Evolutionary conservation across 139 green algal genomes (phyloP), one percentile per base, ranked within the genome.

Genomic region (Picochlorum sp.): DNA sequence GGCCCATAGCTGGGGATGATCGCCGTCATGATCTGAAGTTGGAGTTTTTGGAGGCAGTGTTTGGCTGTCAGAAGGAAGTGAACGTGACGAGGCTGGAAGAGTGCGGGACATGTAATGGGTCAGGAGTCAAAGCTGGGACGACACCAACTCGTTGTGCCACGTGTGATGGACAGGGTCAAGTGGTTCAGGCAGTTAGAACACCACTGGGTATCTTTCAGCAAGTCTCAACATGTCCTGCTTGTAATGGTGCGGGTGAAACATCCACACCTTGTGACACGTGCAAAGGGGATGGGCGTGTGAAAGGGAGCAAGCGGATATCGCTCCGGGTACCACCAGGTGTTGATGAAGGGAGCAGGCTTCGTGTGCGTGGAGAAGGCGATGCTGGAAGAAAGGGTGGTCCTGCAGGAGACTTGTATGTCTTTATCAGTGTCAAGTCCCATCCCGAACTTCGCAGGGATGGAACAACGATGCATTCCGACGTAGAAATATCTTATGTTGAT

Each of bases 201-300:
- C 93, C 93, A 2, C 77, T 98, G 44, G 93, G 92, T 28, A 79
- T 72, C 14, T 96, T 97, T 70, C 90, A 97, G 73, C 81, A 89
- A 70, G 79, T 94, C 33, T 66, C 72, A 3, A 69, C 68, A 8
- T 96, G 89, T 72, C 69, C 75, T 0, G 65, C 76, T 36, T 96
- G 89, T 75, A 63, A 82, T 52, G 89, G 88, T 28, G 47, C 44
- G 1, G 88, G 89, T n/a, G 70, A 93, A 68, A 65, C 50, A 8
- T 86, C 70, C 59, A 80, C 70, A 9, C 86, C 91, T 3, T 98
- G 91, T 70, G 59, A 72, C 24, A 86, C 74, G 29, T 99, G 93
- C 72, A 72, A 76, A 13, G 93, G 93, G 22, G 87, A 96, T 54
- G 93, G 90, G 0, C 78, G 93, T 35, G 77, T 96, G 49, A 76